A percentile compares a stretch with the other conserved stretches of the same genome.
phyloP scores from a whole-genome alignment of 1,284 basidiomycete genomes.

The Inonotus hispidus region DNA sequence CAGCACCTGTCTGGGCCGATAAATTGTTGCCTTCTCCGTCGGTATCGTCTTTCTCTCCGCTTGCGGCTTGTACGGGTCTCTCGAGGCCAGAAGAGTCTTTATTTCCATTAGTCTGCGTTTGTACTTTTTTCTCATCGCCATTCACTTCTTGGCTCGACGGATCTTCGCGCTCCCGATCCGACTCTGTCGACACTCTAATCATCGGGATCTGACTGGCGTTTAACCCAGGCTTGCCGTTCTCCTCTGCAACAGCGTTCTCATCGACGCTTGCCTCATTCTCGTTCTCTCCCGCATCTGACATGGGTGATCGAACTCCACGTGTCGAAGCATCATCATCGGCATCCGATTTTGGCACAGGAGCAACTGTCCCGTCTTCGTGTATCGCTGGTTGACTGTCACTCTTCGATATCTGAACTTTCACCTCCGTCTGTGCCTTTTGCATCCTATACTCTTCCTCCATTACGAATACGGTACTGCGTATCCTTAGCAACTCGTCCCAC shows the following conservation, averaged over 20 bases:
- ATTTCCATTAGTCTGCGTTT: constrained; percentile 22
- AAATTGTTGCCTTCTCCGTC: constrained; percentile 31
- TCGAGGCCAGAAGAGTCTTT: constrained; percentile 38
- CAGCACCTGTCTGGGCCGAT: constrained; percentile 34
- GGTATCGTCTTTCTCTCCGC: constrained; percentile 36
- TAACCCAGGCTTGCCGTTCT: constrained; percentile 25
- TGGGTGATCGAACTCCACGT: constrained; percentile 41
- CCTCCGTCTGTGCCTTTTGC: constrained; percentile 69
- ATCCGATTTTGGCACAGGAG: constrained; percentile 20
- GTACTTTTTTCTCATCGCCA: constrained; percentile 22
- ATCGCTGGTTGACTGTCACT: constrained; percentile 32
- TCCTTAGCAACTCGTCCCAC: constrained; percentile 97
- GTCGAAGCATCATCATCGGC: constrained; percentile 77
- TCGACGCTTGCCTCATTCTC: constrained; percentile 17
- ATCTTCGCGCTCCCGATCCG: constrained; percentile 50
- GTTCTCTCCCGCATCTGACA: constrained; percentile 29
- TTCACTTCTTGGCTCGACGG: constrained; percentile 28
- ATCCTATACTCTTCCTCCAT: constrained; percentile 99
- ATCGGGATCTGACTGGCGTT: constrained; percentile 58
- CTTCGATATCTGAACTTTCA: constrained; percentile 28
- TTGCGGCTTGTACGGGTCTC: constrained; percentile 58
- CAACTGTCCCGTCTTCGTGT: constrained; percentile 51
- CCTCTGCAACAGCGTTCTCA: constrained; percentile 16
- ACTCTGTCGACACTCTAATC: constrained; percentile 86
- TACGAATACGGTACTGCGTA: constrained; percentile 92